phyloP scores from a whole-genome alignment of 306 rosid genomes.

The Begonia fuchsioides region DNA sequence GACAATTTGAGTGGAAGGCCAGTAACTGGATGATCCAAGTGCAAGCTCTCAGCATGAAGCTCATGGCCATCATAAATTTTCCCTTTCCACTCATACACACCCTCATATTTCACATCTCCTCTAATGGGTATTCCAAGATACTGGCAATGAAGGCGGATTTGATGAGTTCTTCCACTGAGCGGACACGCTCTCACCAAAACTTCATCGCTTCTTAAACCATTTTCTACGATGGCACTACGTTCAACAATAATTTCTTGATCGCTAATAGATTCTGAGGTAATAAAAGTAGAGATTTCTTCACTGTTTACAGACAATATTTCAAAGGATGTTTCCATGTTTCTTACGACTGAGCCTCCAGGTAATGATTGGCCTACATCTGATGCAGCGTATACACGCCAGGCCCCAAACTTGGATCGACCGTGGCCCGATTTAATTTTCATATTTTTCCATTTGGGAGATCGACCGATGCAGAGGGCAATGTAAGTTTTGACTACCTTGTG shows the following conservation, averaged over 20 bases:
- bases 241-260: conserved; percentile 27
- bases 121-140: conserved; percentile 70
- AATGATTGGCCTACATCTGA: conserved; percentile 55
- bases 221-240: conserved; percentile 21
- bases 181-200: conserved; percentile 63
- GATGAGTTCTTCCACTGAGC: conserved; percentile 83
- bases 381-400: conserved; percentile 66
- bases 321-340: conserved; percentile 73
- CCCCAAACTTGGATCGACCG: conserved; percentile 85
- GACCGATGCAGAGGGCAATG: conserved; percentile 50
- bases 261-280: too few species aligned
- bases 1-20: conserved; percentile 27
- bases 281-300: conserved; percentile 15
- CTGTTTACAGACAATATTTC: conserved; percentile 47
- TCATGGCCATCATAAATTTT: conserved; percentile 35
- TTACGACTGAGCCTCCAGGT: conserved; percentile 76
- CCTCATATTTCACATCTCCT: conserved; percentile 94
- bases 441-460: conserved; percentile 45
- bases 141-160: conserved; percentile 82
- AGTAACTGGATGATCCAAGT: conserved; percentile 58
- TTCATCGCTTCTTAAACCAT: conserved; percentile 28
- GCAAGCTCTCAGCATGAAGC: conserved; percentile 83
- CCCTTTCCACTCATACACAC: conserved; percentile 57
- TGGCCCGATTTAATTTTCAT: conserved; percentile 63
- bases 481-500: conserved; percentile 67